Evolutionary conservation across 2,329 filamentous ascomycete genomes (phyloP).

Genomic region (Beauveria caledonica): DNA sequence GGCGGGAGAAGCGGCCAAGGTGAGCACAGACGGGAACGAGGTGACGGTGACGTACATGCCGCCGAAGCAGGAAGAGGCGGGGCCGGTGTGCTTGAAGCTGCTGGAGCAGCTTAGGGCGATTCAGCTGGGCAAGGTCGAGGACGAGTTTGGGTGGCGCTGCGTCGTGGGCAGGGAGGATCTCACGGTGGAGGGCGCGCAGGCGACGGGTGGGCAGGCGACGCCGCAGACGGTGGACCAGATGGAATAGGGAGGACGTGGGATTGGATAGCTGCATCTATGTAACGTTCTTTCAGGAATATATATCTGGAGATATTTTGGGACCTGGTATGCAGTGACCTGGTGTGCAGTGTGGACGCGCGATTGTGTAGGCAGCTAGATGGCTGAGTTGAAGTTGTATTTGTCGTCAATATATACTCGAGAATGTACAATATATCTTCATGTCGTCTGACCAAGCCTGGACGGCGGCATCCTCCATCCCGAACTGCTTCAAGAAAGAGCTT

Average conservation of each 20-base stretch:
- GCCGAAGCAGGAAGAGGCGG: slow-evolving; percentile 56
- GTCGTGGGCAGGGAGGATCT: slow-evolving; percentile 37
- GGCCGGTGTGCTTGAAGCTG: slow-evolving; percentile 64
- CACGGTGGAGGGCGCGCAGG: slow-evolving; percentile 26
- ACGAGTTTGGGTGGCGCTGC: slow-evolving; percentile 66
- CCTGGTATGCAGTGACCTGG: no score
- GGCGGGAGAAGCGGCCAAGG: slow-evolving; percentile 18
- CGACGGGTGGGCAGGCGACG: slow-evolving; percentile 16
- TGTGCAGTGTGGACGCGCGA: no score
- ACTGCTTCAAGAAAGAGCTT: slow-evolving; percentile 17
- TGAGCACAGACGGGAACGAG: slow-evolving; percentile 31
- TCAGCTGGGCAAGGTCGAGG: slow-evolving; percentile 71
- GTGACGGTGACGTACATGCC: slow-evolving; percentile 51
- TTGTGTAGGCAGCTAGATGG: no score
- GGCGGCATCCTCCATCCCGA: background rate
- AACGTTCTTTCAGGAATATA: background rate
- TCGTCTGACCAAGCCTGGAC: background rate
- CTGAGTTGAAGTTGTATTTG: background rate
- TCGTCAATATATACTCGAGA: slow-evolving; percentile 3
- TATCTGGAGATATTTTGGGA: no score
- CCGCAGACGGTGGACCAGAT: slow-evolving; percentile 26
- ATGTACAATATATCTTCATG: background rate
- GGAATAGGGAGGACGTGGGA: slow-evolving; percentile 16
- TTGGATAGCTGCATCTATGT: background rate
- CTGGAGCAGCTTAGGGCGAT: slow-evolving; percentile 74